These are phyloP conservation scores for Santalum album DNA, from an alignment of 164 flowering plant species.

Conservation along the genomic window DNA sequence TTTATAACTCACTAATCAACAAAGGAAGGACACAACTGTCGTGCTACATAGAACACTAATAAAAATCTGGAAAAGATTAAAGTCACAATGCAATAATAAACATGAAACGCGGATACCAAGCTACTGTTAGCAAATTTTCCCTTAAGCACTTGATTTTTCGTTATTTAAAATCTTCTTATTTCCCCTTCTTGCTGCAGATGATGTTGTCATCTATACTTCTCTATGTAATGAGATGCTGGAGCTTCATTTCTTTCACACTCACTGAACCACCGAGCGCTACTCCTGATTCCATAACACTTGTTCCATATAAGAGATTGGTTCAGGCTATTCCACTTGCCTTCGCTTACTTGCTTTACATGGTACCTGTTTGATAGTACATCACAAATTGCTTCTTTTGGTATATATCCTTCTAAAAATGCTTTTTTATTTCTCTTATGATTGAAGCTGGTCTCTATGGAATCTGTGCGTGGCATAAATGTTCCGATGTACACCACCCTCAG, in stretches of 20 bases:
- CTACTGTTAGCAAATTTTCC: no score
- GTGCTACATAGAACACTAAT: no score
- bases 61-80: no score
- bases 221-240: slow-evolving; percentile 53
- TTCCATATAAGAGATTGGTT: slow-evolving; percentile 45
- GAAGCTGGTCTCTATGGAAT: slow-evolving; percentile 77
- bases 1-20: no score
- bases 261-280: slow-evolving; percentile 25
- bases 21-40: no score
- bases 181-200: slow-evolving; percentile 29
- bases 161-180: no score
- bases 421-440: slow-evolving; percentile 5
- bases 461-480: slow-evolving; percentile 74
- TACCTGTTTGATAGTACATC: slow-evolving; percentile 19
- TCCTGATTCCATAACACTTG: slow-evolving; percentile 25
- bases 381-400: background rate
- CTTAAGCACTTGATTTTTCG: no score
- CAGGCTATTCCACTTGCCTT: slow-evolving; percentile 59
- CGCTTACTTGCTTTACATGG: slow-evolving; percentile 78
- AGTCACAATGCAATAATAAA: no score
- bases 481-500: slow-evolving; percentile 95
- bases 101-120: no score
- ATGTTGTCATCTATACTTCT: slow-evolving; percentile 52
- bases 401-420: background rate
- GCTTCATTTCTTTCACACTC: slow-evolving; percentile 46